phyloP scores from a whole-genome alignment of 78 protist species.

The Dictyostelium purpureum region DNA sequence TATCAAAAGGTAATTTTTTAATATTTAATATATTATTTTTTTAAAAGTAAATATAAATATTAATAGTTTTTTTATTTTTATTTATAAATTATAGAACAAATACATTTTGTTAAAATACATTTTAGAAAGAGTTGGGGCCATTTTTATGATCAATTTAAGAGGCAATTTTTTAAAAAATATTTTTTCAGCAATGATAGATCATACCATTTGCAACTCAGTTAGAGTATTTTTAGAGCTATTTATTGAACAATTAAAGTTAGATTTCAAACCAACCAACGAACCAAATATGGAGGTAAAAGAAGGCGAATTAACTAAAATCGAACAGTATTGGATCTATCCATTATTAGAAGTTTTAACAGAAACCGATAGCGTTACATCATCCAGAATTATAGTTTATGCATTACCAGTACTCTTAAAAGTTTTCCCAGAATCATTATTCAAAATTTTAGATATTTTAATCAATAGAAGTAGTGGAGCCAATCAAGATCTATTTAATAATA shows the following conservation, averaged over 20 bases:
- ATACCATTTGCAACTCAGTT: constrained; percentile 59
- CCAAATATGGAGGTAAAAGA: not conserved
- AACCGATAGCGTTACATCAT: constrained; percentile 5
- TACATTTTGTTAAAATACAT: constrained; percentile 20
- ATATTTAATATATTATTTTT: not conserved
- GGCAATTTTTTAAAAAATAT: constrained; percentile 53
- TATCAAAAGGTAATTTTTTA: constrained; percentile 11
- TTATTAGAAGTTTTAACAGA: constrained; percentile 41
- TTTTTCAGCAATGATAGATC: constrained; percentile 54
- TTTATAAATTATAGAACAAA: constrained; percentile 14
- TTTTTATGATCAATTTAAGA: constrained; percentile 22
- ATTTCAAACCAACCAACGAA: not conserved
- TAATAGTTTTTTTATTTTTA: not conserved
- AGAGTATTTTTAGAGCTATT: constrained; percentile 51
- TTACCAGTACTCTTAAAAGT: constrained; percentile 47
- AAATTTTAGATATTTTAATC: constrained; percentile 23
- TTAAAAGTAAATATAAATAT: too few species aligned
- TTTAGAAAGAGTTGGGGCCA: constrained; percentile 36
- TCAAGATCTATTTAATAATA: not conserved
- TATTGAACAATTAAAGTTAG: constrained; percentile 31
- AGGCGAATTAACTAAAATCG: not conserved
- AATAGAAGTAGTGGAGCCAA: not conserved
- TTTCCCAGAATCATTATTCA: constrained; percentile 63
- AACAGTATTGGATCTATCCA: constrained; percentile 61
- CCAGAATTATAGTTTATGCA: constrained; percentile 56